A percentile compares a stretch with the other conserved stretches of the same genome.
These are phyloP conservation scores for Spathaspora girioi DNA, from an alignment of 805 yeast species.

Conservation along the genomic window DNA sequence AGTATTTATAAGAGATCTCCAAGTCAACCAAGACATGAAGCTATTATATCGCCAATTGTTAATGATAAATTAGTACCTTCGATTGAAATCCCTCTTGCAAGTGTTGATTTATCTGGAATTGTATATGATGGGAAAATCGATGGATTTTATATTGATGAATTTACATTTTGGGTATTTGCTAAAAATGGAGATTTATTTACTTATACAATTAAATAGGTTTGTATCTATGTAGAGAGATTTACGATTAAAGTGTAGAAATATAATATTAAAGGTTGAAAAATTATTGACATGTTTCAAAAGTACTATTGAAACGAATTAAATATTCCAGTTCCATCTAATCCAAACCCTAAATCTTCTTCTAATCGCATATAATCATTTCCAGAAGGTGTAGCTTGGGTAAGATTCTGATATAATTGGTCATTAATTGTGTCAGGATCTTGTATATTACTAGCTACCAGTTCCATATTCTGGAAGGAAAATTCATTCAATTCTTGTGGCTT, in stretches of 20 bases:
- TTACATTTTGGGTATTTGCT: constrained; percentile 34
- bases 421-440: not conserved
- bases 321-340: constrained; percentile 33
- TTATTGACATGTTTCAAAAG: not conserved
- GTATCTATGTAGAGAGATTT: too few relatives aligned
- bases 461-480: constrained; percentile 20
- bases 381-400: constrained; percentile 7
- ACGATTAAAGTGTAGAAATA: not conserved
- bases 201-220: constrained; percentile 15
- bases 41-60: constrained; percentile 34
- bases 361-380: constrained; percentile 31
- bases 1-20: constrained; percentile 10
- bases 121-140: constrained; percentile 34
- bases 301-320: not conserved
- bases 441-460: not conserved
- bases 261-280: not conserved
- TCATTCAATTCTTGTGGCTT: constrained; percentile 44
- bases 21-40: constrained; percentile 10
- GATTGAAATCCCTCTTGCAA: constrained; percentile 31
- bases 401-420: constrained; percentile 5
- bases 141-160: constrained; percentile 25
- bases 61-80: constrained; percentile 37
- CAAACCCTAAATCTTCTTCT: constrained; percentile 44
- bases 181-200: constrained; percentile 39
- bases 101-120: constrained; percentile 29